phyloP scores from a whole-genome alignment of 2,329 filamentous ascomycete species.

The Colletotrichum sp. region DNA sequence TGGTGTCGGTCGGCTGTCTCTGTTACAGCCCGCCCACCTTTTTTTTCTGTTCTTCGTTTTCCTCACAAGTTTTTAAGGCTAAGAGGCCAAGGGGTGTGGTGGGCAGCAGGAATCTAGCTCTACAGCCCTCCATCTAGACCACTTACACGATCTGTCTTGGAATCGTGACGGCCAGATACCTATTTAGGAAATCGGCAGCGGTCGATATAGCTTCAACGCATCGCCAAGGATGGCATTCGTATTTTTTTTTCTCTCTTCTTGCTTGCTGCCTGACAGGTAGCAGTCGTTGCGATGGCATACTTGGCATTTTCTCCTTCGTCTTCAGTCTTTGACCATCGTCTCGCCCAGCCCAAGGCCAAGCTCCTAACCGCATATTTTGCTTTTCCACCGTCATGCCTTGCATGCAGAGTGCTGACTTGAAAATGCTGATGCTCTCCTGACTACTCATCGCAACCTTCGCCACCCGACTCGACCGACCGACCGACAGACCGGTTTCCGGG shows the following conservation, averaged over 20 bases:
- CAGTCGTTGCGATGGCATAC: neutral
- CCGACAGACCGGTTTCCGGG: neutral
- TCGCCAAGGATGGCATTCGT: neutral
- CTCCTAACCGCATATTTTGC: neutral
- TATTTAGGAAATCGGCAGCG: neutral
- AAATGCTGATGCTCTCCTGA: neutral
- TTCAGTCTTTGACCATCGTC: neutral
- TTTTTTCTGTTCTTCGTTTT: neutral
- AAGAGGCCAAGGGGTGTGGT: neutral
- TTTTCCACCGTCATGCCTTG: neutral
- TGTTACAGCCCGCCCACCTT: neutral
- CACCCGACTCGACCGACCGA: neutral
- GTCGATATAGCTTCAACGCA: neutral
- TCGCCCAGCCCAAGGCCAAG: neutral
- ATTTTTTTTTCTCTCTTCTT: neutral
- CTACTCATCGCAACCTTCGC: neutral
- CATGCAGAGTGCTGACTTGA: constrained; percentile 1
- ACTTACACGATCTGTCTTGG: neutral
- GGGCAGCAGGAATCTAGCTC: neutral
- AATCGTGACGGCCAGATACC: neutral
- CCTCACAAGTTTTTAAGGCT: neutral
- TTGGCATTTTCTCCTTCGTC: neutral
- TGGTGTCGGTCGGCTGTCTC: neutral
- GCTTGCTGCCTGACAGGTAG: neutral
- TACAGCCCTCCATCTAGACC: neutral